These are phyloP conservation scores for Trichoderma gracile DNA, from an alignment of 2,329 filamentous ascomycete genomes.

Conservation along the genomic window DNA sequence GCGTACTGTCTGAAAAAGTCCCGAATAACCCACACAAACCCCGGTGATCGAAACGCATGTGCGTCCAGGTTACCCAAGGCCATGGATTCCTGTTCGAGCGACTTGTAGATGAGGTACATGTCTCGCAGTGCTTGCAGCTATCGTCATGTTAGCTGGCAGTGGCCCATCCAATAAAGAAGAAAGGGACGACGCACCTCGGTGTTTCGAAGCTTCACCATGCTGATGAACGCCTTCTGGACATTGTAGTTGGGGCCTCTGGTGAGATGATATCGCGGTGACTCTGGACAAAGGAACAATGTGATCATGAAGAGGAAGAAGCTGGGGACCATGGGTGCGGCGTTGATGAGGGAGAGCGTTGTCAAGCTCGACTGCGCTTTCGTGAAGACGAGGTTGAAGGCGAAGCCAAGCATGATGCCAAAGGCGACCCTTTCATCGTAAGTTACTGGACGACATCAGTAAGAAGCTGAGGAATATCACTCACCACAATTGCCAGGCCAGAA, in stretches of 20 bases:
- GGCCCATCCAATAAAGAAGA: too few relatives aligned
- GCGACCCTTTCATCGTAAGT: conserved; percentile 35
- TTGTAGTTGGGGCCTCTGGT: conserved; percentile 42
- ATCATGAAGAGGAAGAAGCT: conserved; percentile 39
- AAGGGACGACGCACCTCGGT: conserved; percentile 34
- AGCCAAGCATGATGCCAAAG: conserved; percentile 42
- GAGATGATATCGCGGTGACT: conserved; percentile 47
- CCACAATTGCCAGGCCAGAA: conserved; percentile 51
- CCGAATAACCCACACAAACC: conserved; percentile 34
- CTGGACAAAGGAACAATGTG: conserved; percentile 42
- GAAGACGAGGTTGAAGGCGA: conserved; percentile 43
- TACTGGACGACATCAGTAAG: neutral
- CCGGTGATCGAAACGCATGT: conserved; percentile 31
- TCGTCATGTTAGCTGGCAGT: neutral
- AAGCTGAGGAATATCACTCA: conserved; percentile 12
- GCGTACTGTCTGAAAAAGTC: conserved; percentile 36
- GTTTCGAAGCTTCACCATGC: conserved; percentile 41
- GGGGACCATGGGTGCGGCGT: conserved; percentile 44
- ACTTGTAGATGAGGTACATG: conserved; percentile 44
- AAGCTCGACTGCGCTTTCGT: conserved; percentile 28
- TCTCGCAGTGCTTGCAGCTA: conserved; percentile 46
- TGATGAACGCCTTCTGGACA: conserved; percentile 41
- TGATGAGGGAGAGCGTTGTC: conserved; percentile 37
- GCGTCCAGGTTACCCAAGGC: conserved; percentile 32
- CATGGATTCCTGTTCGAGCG: conserved; percentile 36